Evolutionary conservation across 805 yeast species (phyloP).

Genomic region (Sungouiella thailandica): DNA sequence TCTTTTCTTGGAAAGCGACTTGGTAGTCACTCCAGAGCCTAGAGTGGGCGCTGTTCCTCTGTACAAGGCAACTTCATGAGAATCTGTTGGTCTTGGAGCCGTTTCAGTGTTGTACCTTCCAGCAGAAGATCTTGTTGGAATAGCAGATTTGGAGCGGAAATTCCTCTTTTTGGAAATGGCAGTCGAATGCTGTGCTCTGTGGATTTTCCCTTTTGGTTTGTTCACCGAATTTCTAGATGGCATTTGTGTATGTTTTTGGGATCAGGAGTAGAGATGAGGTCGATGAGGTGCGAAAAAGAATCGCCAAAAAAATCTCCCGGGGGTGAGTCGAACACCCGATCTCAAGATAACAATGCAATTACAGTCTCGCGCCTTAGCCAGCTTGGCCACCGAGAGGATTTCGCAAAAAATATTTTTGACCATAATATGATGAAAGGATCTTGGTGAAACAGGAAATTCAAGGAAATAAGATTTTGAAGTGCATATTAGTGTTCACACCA

Average conservation of each 20-base stretch:
- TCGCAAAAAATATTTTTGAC: no score
- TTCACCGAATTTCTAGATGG: slow-evolving; percentile 80
- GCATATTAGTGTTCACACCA: no score
- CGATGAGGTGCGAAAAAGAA: not conserved
- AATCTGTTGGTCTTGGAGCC: slow-evolving; percentile 29
- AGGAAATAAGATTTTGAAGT: no score
- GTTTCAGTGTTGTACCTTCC: slow-evolving; percentile 31
- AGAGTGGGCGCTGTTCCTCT: slow-evolving; percentile 22
- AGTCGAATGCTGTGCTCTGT: slow-evolving; percentile 46
- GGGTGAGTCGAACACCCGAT: slow-evolving; percentile 49
- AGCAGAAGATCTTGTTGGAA: slow-evolving; percentile 43
- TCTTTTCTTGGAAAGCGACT: slow-evolving; percentile 70
- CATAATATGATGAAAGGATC: no score
- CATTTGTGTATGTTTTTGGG: slow-evolving; percentile 38
- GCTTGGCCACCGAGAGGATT: slow-evolving; percentile 44
- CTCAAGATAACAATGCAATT: slow-evolving; percentile 39
- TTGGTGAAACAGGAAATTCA: no score
- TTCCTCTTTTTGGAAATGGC: slow-evolving; percentile 53
- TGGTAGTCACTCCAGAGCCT: slow-evolving; percentile 46
- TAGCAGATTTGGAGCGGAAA: slow-evolving; percentile 35
- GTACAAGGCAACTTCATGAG: slow-evolving; percentile 42
- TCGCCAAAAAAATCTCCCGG: slow-evolving; percentile 32
- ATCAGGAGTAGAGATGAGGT: not conserved
- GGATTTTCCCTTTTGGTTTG: slow-evolving; percentile 63
- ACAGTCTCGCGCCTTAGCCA: slow-evolving; percentile 49